phyloP scores from a whole-genome alignment of 805 yeast genomes.

The Hanseniaspora valbyensis region DNA sequence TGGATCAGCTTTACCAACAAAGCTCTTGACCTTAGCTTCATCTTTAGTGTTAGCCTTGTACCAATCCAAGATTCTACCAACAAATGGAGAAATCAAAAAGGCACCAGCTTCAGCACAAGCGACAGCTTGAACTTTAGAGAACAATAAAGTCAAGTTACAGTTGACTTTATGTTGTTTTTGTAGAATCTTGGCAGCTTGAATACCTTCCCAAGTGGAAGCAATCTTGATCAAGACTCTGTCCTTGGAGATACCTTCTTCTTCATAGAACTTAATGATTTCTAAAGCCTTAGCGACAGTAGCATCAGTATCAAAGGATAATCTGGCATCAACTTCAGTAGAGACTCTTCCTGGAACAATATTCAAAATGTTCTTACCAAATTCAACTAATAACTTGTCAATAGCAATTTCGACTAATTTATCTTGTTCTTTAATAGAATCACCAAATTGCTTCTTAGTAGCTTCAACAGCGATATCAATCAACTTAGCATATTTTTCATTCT shows the following conservation, averaged over 20 bases:
- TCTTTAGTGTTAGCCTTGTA: slow-evolving; percentile 55
- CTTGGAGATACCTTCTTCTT: slow-evolving; percentile 71
- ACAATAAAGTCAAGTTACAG: slow-evolving; percentile 87
- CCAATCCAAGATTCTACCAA: slow-evolving; percentile 98
- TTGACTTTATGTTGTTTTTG: slow-evolving; percentile 85
- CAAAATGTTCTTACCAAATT: slow-evolving; percentile 88
- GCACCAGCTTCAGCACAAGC: slow-evolving; percentile 97
- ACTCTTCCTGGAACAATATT: slow-evolving; percentile 97
- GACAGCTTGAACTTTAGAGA: slow-evolving; percentile 94
- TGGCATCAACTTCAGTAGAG: slow-evolving; percentile 97
- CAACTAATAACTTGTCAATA: slow-evolving; percentile 84
- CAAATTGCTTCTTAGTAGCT: slow-evolving; percentile 52
- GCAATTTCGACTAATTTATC: slow-evolving; percentile 65
- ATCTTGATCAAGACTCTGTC: slow-evolving; percentile 90
- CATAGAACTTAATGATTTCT: slow-evolving; percentile 77
- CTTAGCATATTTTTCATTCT: slow-evolving; percentile 77
- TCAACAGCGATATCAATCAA: slow-evolving; percentile 85
- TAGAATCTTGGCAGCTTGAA: slow-evolving; percentile 93
- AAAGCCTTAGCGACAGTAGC: slow-evolving; percentile 91
- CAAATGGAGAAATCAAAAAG: slow-evolving; percentile 95
- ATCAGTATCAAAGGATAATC: slow-evolving; percentile 89
- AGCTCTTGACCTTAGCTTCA: slow-evolving; percentile 46
- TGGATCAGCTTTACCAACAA: slow-evolving; percentile 51
- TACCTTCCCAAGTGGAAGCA: slow-evolving; percentile 99
- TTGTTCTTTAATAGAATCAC: slow-evolving; percentile 32